Evolutionary conservation across 495 filamentous ascomycete species (phyloP), one percentile per base, ranked within the genome.

Genomic region (Daldinia vernicosa): DNA sequence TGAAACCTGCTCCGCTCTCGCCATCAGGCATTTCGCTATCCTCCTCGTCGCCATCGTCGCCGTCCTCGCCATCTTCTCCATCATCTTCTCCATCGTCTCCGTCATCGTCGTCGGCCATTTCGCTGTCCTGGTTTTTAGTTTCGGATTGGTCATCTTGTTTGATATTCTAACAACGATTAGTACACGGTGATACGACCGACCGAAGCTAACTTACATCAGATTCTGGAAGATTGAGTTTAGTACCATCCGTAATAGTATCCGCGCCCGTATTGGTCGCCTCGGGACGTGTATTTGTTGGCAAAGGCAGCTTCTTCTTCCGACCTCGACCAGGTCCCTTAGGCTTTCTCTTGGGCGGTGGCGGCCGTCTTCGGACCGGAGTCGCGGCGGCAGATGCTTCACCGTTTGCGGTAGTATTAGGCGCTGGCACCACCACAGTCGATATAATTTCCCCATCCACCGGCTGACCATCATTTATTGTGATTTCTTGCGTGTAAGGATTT

Each of bases 391-490:
- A 67, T 30, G 54, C 26, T 17, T 81, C 80, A 8, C 52, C 69
- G 22, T 59, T 77, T 19, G 62, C 30, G 3, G 66, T 75, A 6
- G 63, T 26, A 56, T 27, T 66, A 12, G 82, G 78, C 26, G 78
- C 77, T 2, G 82, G 78, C 19, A 86, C 79, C 4, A 84, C 74
- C 0, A 76, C 82, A 17, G 90, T 89, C 9, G 88, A 81, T 33
- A 90, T 85, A 27, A 97, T 86, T 68, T 97, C 92, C 47, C 92
- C 92, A 57, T 95, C 92, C 2, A 97, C 88, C 4, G 83, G 85
- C 77, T 95, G 92, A 0, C 94, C 94, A 63, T 94, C 92, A 3
- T 89, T 86, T 5, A 95, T 87, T 55, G 92, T 89, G 8, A 93
- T 89, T 66, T 95, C 93, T 76, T 92, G 91, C 24, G 94, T 87